A percentile compares a stretch with the other conserved stretches of the same genome.
Evolutionary conservation across 345 rosid genomes (phyloP).

Genomic region (Eutrema japonicum): DNA sequence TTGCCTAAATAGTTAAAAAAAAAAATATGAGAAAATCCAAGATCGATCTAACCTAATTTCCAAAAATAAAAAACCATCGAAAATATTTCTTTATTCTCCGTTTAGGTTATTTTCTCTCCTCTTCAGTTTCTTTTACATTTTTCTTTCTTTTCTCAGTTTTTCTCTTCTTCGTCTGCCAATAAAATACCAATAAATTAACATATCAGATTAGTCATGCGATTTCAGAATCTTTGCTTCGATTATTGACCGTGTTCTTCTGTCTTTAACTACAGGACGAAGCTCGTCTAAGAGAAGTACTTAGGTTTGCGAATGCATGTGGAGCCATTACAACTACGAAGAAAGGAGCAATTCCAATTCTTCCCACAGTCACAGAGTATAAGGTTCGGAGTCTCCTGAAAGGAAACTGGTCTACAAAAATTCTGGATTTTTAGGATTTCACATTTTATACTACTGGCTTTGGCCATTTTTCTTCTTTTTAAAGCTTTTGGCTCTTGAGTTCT

Average conservation of each 20-base stretch:
- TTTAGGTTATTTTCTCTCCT: too few relatives aligned
- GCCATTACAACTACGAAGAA: constrained; percentile 97
- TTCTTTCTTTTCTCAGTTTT: too few relatives aligned
- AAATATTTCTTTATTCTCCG: too few relatives aligned
- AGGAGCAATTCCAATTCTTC: constrained; percentile 98
- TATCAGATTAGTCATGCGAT: not conserved
- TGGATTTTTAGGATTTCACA: not conserved
- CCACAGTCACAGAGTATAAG: constrained; percentile 57
- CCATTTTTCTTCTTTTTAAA: not conserved
- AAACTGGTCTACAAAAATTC: constrained; percentile 15
- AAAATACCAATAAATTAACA: not conserved
- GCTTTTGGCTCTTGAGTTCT: not conserved
- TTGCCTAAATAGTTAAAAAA: too few relatives aligned
- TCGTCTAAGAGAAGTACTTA: constrained; percentile 73
- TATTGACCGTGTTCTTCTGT: not conserved
- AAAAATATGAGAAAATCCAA: too few relatives aligned
- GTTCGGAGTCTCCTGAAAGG: constrained; percentile 56
- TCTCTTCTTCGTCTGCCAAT: too few relatives aligned
- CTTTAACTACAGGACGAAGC: constrained; percentile 61
- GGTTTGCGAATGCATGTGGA: constrained; percentile 89
- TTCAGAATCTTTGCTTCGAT: not conserved
- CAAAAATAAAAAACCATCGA: too few relatives aligned
- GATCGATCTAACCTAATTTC: too few relatives aligned
- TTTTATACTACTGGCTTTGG: not conserved
- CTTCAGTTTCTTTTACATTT: too few relatives aligned